Evolutionary conservation across 2,329 filamentous ascomycete genomes (phyloP).

Genomic region (Stachybotrys chlorohalonatus): DNA sequence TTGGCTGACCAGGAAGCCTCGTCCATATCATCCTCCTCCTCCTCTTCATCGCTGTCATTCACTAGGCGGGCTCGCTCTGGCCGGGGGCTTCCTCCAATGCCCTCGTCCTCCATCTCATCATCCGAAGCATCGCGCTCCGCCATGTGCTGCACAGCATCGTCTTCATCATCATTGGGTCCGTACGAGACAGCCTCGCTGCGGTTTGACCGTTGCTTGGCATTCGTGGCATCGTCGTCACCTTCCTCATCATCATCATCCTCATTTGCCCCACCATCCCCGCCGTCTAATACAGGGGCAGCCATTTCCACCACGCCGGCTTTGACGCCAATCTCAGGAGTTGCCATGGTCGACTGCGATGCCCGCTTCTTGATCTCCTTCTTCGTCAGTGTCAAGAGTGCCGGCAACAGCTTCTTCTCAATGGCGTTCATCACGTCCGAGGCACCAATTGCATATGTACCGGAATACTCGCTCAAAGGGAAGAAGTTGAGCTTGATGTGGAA

Average conservation of each 20-base stretch:
- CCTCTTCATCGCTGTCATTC: slow-evolving; percentile 26
- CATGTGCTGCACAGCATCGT: slow-evolving; percentile 63
- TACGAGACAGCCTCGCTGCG: slow-evolving; percentile 78
- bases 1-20: slow-evolving; percentile 29
- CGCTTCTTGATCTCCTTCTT: slow-evolving; percentile 80
- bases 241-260: slow-evolving; percentile 52
- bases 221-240: slow-evolving; percentile 70
- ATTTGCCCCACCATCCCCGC: slow-evolving; percentile 21
- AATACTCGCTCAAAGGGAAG: slow-evolving; percentile 79
- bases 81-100: slow-evolving; percentile 41
- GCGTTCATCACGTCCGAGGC: slow-evolving; percentile 68
- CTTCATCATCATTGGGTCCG: slow-evolving; percentile 86
- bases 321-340: slow-evolving; percentile 64
- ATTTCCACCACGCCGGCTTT: slow-evolving; percentile 45
- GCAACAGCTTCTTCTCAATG: slow-evolving; percentile 73
- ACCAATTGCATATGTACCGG: slow-evolving; percentile 73
- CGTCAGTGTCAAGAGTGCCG: slow-evolving; percentile 59
- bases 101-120: slow-evolving; percentile 42
- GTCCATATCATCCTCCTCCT: slow-evolving; percentile 27
- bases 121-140: slow-evolving; percentile 47
- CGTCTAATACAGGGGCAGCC: slow-evolving; percentile 25
- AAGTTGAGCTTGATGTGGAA: slow-evolving; percentile 77
- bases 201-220: slow-evolving; percentile 66
- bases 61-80: slow-evolving; percentile 17
- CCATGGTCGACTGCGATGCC: slow-evolving; percentile 52